A percentile compares a stretch with the other conserved stretches of the same genome.
These are phyloP conservation scores for Didymella arachidicola DNA, from an alignment of 2,329 filamentous ascomycete species.

Conservation along the genomic window DNA sequence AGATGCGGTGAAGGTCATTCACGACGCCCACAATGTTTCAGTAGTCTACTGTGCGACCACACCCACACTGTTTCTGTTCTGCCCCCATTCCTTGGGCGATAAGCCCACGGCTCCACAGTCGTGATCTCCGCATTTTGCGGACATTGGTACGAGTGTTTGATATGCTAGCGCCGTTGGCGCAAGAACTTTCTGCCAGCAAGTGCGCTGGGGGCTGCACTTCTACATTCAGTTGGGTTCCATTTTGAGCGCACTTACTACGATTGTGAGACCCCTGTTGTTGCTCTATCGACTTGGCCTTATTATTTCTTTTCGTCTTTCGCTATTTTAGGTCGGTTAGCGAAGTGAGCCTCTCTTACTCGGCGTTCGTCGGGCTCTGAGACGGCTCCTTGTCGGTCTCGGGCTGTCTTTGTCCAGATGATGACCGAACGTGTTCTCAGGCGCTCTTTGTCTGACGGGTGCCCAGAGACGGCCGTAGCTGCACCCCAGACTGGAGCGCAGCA, in stretches of 20 bases:
- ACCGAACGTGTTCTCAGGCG: background rate
- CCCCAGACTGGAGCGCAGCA: conserved; percentile 37
- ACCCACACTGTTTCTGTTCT: conserved; percentile 25
- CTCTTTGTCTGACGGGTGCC: conserved; percentile 13
- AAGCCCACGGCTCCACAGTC: conserved; percentile 26
- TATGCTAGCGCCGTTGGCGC: conserved; percentile 19
- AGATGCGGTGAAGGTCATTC: conserved; percentile 21
- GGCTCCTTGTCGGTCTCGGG: conserved; percentile 7
- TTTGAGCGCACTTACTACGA: conserved; percentile 12
- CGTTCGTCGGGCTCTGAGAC: conserved; percentile 9
- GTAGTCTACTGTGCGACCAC: conserved; percentile 18
- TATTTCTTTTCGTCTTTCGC: conserved; percentile 9
- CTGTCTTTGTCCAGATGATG: conserved; percentile 8
- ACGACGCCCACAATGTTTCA: conserved; percentile 23
- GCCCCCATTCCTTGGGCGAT: conserved; percentile 29
- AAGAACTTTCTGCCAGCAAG: conserved; percentile 8
- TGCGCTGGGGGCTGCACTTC: conserved; percentile 14
- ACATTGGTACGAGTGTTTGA: conserved; percentile 7
- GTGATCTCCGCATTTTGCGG: conserved; percentile 24
- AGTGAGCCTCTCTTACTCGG: conserved; percentile 7
- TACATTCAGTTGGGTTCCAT: conserved; percentile 24
- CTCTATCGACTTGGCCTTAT: conserved; percentile 16
- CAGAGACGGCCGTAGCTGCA: conserved; percentile 25
- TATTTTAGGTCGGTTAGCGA: conserved; percentile 9
- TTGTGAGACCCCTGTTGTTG: conserved; percentile 13